Conservation (phyloP, 129 eudicot genomes). For the Centrapalus pauciflorus region DNA sequence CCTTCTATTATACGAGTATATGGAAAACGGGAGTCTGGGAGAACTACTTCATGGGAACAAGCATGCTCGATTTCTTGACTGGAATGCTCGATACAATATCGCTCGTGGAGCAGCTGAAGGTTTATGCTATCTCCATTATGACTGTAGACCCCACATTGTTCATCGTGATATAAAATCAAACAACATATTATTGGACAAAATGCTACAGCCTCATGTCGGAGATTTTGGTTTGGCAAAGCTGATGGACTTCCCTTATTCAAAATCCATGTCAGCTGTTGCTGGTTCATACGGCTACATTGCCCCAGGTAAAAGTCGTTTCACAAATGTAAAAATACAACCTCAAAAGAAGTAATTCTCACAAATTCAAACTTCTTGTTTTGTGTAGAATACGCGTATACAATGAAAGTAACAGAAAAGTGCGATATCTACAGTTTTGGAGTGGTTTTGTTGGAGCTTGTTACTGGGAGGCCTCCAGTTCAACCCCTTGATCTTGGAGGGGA, state of each 20-base stretch:
- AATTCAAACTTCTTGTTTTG: neutral
- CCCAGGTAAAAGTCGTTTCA: constrained; percentile 54
- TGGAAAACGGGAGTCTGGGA: constrained; percentile 89
- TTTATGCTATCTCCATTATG: constrained; percentile 74
- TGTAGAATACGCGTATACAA: constrained; percentile 92
- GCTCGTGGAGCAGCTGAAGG: constrained; percentile 97
- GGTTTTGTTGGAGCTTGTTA: constrained; percentile 72
- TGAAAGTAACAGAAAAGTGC: constrained; percentile 92
- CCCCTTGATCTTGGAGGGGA: constrained; percentile 89
- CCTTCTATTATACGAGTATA: constrained; percentile 75
- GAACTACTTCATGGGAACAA: constrained; percentile 65
- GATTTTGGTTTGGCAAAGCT: constrained; percentile 97
- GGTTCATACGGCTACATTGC: constrained; percentile 98
- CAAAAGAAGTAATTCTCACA: neutral
- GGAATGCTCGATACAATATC: constrained; percentile 62
- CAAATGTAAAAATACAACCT: neutral
- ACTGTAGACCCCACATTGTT: constrained; percentile 81
- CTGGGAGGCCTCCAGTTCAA: constrained; percentile 86
- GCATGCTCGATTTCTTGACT: constrained; percentile 44
- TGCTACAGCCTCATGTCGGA: constrained; percentile 74
- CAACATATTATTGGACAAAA: constrained; percentile 75
- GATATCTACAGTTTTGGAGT: constrained; percentile 93
- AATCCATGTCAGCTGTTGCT: constrained; percentile 91
- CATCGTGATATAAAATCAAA: constrained; percentile 93
- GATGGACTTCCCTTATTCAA: constrained; percentile 66